Conservation (phyloP, 768 basidiomycete genomes). For the Cantharellus anzutake region DNA sequence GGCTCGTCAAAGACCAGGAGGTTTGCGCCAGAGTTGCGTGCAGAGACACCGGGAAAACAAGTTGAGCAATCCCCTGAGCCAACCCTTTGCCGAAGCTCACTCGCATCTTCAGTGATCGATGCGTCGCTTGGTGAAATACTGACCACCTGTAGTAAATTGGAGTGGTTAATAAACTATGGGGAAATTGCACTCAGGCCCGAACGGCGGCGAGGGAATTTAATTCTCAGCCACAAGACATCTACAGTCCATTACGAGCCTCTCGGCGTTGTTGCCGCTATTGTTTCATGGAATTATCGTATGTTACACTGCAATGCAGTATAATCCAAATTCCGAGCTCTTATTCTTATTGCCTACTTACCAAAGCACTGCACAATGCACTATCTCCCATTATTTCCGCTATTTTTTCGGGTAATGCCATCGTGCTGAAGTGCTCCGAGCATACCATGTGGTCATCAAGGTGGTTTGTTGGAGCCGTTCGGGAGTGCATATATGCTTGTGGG, state of each 20-base stretch:
- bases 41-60: slow-evolving; percentile 88
- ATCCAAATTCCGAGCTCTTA: not conserved
- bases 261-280: slow-evolving; percentile 81
- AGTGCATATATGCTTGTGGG: slow-evolving; percentile 64
- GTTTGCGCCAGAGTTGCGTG: slow-evolving; percentile 72
- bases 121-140: slow-evolving; percentile 89
- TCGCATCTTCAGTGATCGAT: slow-evolving; percentile 49
- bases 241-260: slow-evolving; percentile 76
- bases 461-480: slow-evolving; percentile 59
- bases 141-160: slow-evolving; percentile 86
- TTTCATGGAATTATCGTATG: slow-evolving; percentile 90
- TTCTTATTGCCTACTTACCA: not conserved
- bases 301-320: not conserved
- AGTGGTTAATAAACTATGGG: slow-evolving; percentile 78
- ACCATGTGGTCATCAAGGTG: slow-evolving; percentile 64
- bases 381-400: slow-evolving; percentile 83
- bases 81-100: slow-evolving; percentile 3
- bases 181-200: slow-evolving; percentile 60
- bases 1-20: slow-evolving; percentile 86
- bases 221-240: slow-evolving; percentile 59
- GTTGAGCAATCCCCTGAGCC: slow-evolving; percentile 25
- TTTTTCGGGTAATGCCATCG: slow-evolving; percentile 77
- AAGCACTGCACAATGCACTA: slow-evolving; percentile 85
- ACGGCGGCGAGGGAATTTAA: slow-evolving; percentile 40
- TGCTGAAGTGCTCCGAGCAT: slow-evolving; percentile 83